Evolutionary conservation across 148 eudicot genomes (phyloP), one percentile per base, ranked within the genome.

Genomic region (Amaranthus cruentus): DNA sequence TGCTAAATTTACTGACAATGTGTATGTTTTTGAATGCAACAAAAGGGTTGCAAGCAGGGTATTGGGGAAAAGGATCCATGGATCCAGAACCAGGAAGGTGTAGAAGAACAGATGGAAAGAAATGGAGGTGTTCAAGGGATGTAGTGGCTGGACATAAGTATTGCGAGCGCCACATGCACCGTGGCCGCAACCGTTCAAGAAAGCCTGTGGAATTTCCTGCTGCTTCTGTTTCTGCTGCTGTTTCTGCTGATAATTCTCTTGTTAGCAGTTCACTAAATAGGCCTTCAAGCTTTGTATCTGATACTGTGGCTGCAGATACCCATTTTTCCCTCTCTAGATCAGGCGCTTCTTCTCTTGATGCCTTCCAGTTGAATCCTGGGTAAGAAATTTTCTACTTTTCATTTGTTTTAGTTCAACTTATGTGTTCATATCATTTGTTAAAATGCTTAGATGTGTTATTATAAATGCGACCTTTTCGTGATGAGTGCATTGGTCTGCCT

Each of bases 161-260:
- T 78, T 94, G 98, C 75, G 97, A 90, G 74, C 97, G 96, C 80
- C 98, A 94, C 79, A 73, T 94, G 70, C 89, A 94, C 81, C 96
- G 98, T 71, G 98, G 98, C 71, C 87, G 89, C 61, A 88, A 86
- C 86, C 98, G 98, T 91, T 94, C 97, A 94, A 94, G 98, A 94
- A 94, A 94, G 97, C 98, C 98, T 89, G 98, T 94, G 98, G 98
- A 94, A 94, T 75, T 80, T 71, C 89, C 93, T 80, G 73, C 88
- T 83, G 59, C 91, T 75, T 51, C 87, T 66, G 21, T 83, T 68
- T 4, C 81, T 58, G 42, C 78, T 61, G 13, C 68, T n/a, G 63
- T 53, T 46, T 7, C 71, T 44, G 65, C 49, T 62, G 38, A 53
- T 52, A 9, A 21, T 61, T 47, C 38, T 38, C 61, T 62, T 62